These are phyloP conservation scores for Alternaria arbusti DNA, from an alignment of 2,329 filamentous ascomycete genomes.

Conservation along the genomic window DNA sequence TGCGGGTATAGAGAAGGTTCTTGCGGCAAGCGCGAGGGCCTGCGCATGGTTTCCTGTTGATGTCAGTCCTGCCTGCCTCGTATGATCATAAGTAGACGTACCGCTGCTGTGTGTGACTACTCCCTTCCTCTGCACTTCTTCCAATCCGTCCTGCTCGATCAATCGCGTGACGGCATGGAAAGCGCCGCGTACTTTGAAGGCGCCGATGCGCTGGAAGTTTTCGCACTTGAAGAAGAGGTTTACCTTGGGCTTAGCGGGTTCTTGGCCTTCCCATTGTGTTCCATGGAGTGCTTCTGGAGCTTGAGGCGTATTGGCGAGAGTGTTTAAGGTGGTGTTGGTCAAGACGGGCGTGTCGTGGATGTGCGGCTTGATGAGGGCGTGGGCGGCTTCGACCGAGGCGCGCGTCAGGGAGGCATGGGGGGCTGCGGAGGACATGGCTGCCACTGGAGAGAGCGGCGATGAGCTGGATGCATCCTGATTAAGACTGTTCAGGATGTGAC, in stretches of 20 bases:
- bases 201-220: conserved; percentile 87
- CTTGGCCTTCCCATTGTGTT: conserved; percentile 63
- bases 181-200: conserved; percentile 90
- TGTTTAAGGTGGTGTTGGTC: conserved; percentile 76
- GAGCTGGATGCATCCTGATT: conserved; percentile 10
- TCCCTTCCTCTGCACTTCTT: conserved; percentile 63
- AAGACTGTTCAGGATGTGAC: neutral
- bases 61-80: neutral
- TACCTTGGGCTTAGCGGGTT: conserved; percentile 69
- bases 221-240: conserved; percentile 94
- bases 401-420: conserved; percentile 69
- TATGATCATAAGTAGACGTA: conserved; percentile 46
- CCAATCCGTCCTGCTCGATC: conserved; percentile 60
- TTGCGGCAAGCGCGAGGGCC: conserved; percentile 85
- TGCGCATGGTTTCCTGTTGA: conserved; percentile 87
- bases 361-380: conserved; percentile 73
- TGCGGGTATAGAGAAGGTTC: conserved; percentile 73
- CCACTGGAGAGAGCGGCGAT: neutral
- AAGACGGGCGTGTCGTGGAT: conserved; percentile 85
- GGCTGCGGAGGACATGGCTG: neutral
- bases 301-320: conserved; percentile 75
- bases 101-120: conserved; percentile 91
- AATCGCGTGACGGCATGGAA: conserved; percentile 83
- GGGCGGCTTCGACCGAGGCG: conserved; percentile 73
- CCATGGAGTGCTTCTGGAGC: conserved; percentile 59